Conservation (phyloP, 2,329 filamentous ascomycete species). For the Clarireedia paspali region DNA sequence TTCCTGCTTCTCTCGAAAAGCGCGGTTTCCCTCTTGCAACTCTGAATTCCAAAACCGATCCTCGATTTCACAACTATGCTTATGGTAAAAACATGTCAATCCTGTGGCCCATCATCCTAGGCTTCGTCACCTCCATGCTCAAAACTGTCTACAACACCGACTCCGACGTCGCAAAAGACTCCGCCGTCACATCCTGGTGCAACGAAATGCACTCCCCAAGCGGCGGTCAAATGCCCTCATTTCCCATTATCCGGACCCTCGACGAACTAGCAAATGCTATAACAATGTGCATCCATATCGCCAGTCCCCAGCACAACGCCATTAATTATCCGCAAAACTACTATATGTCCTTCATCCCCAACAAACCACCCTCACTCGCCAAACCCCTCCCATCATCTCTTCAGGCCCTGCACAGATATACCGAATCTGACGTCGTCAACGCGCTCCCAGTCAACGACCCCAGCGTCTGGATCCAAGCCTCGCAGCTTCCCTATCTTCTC, state of each 20-base stretch:
- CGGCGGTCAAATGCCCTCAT: constrained; percentile 34
- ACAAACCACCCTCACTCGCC: constrained; percentile 36
- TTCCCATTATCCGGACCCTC: constrained; percentile 36
- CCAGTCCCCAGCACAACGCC: constrained; percentile 41
- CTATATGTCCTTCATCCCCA: constrained; percentile 40
- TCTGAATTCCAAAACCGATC: constrained; percentile 21
- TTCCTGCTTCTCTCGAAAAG: constrained; percentile 36
- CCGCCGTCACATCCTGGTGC: constrained; percentile 34
- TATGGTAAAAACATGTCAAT: constrained; percentile 39
- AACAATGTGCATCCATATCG: constrained; percentile 46
- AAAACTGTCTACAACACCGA: constrained; percentile 29
- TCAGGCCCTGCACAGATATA: constrained; percentile 1
- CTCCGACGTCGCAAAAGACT: constrained; percentile 27
- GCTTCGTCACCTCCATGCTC: constrained; percentile 36
- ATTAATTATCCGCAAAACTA: constrained; percentile 46
- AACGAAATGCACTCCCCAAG: constrained; percentile 32
- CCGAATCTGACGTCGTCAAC: constrained; percentile 6
- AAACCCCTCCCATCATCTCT: constrained; percentile 26
- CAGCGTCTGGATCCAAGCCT: constrained; percentile 38
- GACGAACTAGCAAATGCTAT: constrained; percentile 37
- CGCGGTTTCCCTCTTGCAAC: constrained; percentile 36
- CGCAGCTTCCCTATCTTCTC: constrained; percentile 39
- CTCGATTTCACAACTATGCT: constrained; percentile 40
- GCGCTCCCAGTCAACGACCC: constrained; percentile 36
- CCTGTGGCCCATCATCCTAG: constrained; percentile 37